Evolutionary conservation across 345 rosid genomes (phyloP).

Genomic region (Laguncularia racemosa): DNA sequence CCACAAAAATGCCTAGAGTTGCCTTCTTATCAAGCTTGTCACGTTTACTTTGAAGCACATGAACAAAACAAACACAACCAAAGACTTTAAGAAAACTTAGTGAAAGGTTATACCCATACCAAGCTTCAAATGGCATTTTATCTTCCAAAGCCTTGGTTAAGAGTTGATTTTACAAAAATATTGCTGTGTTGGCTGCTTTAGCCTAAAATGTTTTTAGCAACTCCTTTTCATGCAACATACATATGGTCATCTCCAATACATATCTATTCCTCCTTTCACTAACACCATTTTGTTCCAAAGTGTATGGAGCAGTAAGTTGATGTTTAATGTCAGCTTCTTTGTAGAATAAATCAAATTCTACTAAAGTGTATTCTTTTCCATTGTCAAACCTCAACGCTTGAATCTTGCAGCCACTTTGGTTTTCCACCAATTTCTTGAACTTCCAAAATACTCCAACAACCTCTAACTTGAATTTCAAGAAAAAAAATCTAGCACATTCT

Average conservation of each 20-base stretch:
- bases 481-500: slow-evolving; percentile 2
- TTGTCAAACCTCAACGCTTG: not conserved
- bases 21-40: too few relatives aligned
- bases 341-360: not conserved
- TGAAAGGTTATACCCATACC: too few relatives aligned
- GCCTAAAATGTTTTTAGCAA: slow-evolving; percentile 8
- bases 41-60: too few relatives aligned
- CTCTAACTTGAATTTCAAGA: not conserved
- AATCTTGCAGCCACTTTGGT: not conserved
- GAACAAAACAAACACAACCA: too few relatives aligned
- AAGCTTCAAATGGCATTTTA: too few relatives aligned
- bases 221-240: slow-evolving; percentile 1
- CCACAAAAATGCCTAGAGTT: too few relatives aligned
- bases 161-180: too few relatives aligned
- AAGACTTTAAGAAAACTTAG: too few relatives aligned
- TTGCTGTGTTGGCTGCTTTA: not conserved
- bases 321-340: not conserved
- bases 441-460: not conserved
- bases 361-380: not conserved
- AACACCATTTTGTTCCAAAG: slow-evolving; percentile 8
- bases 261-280: slow-evolving; percentile 2
- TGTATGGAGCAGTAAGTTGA: not conserved
- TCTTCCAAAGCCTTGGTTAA: too few relatives aligned
- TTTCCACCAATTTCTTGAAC: slow-evolving; percentile 2
- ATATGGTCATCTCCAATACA: slow-evolving; percentile 6